Percentiles rank a stretch among this genome's conserved stretches.
Evolutionary conservation across 192 early-diverging fungal genomes (phyloP).

Genomic region (Backusella morwellensis): DNA sequence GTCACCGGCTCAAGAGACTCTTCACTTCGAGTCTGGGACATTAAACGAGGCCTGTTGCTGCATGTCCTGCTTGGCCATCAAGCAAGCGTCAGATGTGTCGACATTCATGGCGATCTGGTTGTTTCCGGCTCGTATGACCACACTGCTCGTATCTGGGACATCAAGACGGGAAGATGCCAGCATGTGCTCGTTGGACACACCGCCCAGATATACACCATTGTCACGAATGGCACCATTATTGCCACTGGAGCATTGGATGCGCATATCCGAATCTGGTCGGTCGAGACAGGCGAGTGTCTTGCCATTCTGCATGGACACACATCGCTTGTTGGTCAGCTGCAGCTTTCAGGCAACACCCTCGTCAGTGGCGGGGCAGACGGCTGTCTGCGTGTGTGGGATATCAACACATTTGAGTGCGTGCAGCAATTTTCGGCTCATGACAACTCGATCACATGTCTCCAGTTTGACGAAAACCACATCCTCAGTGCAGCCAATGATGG

Average conservation of each 20-base stretch:
- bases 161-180: constrained; percentile 66
- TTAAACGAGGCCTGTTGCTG: constrained; percentile 59
- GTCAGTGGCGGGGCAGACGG: constrained; percentile 94
- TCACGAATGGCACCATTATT: constrained; percentile 76
- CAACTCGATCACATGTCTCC: constrained; percentile 94
- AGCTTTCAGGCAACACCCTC: constrained; percentile 56
- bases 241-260: constrained; percentile 94
- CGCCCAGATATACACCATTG: constrained; percentile 93
- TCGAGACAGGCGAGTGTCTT: constrained; percentile 70
- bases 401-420: constrained; percentile 53
- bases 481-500: constrained; percentile 88
- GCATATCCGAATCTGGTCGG: constrained; percentile 89
- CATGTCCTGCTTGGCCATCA: constrained; percentile 85
- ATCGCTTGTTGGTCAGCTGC: constrained; percentile 83
- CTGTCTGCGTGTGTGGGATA: constrained; percentile 90
- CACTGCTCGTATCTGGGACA: constrained; percentile 90
- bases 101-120: constrained; percentile 74
- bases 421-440: constrained; percentile 69
- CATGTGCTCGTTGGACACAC: constrained; percentile 83
- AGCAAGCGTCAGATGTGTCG: constrained; percentile 88
- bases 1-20: constrained; percentile 93
- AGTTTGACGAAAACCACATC: constrained; percentile 88
- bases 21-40: constrained; percentile 90
- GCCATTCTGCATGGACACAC: constrained; percentile 87
- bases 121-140: constrained; percentile 93